Conservation (phyloP, 495 filamentous ascomycete species). For the Amniculicola lignicola region DNA sequence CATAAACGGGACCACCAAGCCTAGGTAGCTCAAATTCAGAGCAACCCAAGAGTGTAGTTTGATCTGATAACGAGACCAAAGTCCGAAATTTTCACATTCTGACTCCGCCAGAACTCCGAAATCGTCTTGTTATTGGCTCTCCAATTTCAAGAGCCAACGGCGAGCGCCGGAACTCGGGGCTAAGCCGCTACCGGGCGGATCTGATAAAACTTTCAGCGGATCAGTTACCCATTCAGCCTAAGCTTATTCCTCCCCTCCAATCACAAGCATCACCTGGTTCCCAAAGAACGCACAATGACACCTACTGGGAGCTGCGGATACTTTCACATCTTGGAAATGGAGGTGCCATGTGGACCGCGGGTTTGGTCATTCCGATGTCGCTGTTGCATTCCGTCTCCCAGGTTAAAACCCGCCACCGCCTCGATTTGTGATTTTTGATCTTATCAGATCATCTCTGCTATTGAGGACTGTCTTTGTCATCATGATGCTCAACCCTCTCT, state of each 20-base stretch:
- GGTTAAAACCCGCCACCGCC: slow-evolving; percentile 7
- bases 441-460: slow-evolving; percentile 29
- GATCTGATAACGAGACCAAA: too few species aligned
- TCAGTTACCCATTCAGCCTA: slow-evolving; percentile 19
- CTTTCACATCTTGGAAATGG: slow-evolving; percentile 3
- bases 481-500: slow-evolving; percentile 16
- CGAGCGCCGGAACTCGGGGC: too few species aligned
- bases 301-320: background rate
- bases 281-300: background rate
- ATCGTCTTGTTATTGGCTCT: too few species aligned
- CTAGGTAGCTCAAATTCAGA: too few species aligned
- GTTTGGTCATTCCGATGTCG: slow-evolving; percentile 11
- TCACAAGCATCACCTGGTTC: background rate
- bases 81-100: too few species aligned
- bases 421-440: slow-evolving; percentile 1
- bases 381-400: background rate
- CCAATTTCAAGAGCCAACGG: too few species aligned
- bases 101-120: too few species aligned
- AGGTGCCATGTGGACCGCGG: background rate
- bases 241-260: slow-evolving; percentile 8
- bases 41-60: too few species aligned
- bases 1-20: too few species aligned
- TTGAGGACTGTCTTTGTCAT: background rate
- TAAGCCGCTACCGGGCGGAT: slow-evolving; percentile 24
- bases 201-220: slow-evolving; percentile 30